Evolutionary conservation across 306 rosid genomes (phyloP).

Genomic region (Quercus glauca): DNA sequence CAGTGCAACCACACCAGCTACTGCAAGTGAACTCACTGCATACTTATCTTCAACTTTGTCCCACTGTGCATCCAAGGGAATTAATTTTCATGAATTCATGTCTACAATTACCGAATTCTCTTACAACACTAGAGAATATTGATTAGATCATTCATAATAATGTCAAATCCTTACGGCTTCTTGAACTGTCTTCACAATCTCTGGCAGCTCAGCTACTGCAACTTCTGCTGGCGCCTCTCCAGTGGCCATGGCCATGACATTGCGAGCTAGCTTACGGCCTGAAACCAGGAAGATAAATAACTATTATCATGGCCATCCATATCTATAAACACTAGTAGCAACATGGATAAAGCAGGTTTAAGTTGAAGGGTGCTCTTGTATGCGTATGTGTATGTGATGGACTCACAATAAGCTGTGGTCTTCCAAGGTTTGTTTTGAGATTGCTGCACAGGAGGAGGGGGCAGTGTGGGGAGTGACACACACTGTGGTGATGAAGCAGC

Average conservation of each 20-base stretch:
- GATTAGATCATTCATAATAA: not conserved
- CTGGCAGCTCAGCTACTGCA: slow-evolving; percentile 61
- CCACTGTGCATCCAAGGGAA: slow-evolving; percentile 57
- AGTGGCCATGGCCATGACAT: slow-evolving; percentile 86
- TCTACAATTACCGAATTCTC: slow-evolving; percentile 6
- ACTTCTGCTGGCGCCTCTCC: slow-evolving; percentile 86
- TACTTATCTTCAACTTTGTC: slow-evolving; percentile 91
- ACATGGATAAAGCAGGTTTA: not conserved
- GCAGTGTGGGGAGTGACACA: slow-evolving; percentile 66
- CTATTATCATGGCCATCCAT: not conserved
- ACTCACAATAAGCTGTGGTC: slow-evolving; percentile 64
- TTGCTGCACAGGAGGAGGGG: slow-evolving; percentile 44
- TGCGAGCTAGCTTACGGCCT: slow-evolving; percentile 76
- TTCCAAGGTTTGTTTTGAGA: slow-evolving; percentile 64
- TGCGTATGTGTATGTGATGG: not conserved
- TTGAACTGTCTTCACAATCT: slow-evolving; percentile 61
- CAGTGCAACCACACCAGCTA: slow-evolving; percentile 56
- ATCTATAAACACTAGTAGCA: not conserved
- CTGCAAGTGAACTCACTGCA: slow-evolving; percentile 69
- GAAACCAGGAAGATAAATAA: not conserved
- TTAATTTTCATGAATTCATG: not conserved
- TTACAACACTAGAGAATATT: not conserved
- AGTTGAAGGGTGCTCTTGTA: not conserved
- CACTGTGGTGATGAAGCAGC: slow-evolving; percentile 61
- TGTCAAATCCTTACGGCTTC: slow-evolving; percentile 46